A percentile compares a stretch with the other conserved stretches of the same genome.
These are phyloP conservation scores for Aspergillus ellipticus DNA, from an alignment of 495 filamentous ascomycete species.

Conservation along the genomic window DNA sequence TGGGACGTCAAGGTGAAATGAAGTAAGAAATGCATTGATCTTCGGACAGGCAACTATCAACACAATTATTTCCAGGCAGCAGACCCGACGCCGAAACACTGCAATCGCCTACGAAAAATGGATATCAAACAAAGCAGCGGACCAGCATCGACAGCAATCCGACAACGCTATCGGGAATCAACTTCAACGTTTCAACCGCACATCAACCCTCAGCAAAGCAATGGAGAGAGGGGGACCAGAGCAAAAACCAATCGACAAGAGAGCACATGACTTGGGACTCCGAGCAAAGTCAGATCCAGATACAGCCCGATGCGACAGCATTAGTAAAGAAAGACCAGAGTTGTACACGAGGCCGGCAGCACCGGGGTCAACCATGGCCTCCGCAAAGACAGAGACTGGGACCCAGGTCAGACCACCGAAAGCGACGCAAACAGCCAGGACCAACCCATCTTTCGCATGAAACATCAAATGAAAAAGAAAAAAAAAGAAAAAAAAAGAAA, in stretches of 20 bases:
- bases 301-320: background rate
- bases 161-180: background rate
- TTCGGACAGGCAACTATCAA: background rate
- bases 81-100: constrained; percentile 32
- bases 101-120: constrained; percentile 37
- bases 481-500: constrained; percentile 11
- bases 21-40: background rate
- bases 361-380: too few relatives aligned
- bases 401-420: constrained; percentile 3
- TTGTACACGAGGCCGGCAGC: too few relatives aligned
- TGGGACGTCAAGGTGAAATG: too few relatives aligned
- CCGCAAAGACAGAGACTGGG: too few relatives aligned
- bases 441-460: constrained; percentile 15
- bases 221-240: background rate
- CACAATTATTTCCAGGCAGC: constrained; percentile 12
- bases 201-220: background rate
- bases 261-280: too few relatives aligned
- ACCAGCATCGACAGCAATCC: constrained; percentile 2
- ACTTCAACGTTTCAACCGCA: constrained; percentile 8
- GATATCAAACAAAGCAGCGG: constrained; percentile 34
- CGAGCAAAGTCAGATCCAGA: constrained; percentile 8
- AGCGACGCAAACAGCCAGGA: constrained; percentile 10
- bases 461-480: constrained; percentile 14
- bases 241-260: constrained; percentile 14
- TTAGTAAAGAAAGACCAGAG: too few relatives aligned